phyloP scores from a whole-genome alignment of 192 early-diverging fungal genomes.

The Obelidium mucronatum region DNA sequence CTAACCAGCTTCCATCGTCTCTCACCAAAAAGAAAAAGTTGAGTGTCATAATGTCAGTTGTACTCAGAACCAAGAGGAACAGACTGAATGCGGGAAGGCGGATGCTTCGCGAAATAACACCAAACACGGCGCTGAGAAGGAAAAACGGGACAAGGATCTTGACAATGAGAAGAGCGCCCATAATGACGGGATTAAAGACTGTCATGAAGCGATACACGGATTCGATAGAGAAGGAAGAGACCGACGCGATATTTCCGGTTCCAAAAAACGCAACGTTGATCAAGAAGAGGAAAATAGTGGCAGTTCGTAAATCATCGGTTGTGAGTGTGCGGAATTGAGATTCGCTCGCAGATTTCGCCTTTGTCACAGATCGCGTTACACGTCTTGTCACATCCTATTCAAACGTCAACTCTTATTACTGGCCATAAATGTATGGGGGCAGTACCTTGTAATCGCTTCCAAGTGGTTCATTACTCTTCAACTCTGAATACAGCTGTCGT shows the following conservation, averaged over 20 bases:
- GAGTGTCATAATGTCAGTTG: conserved; percentile 92
- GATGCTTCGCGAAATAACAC: conserved; percentile 76
- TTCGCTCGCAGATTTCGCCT: background rate
- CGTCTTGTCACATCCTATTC: conserved; percentile 12
- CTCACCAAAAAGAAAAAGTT: conserved; percentile 96
- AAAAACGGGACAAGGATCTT: conserved; percentile 97
- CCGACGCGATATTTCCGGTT: conserved; percentile 91
- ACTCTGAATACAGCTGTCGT: conserved; percentile 42
- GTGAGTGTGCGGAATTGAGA: conserved; percentile 10
- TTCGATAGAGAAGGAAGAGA: conserved; percentile 85
- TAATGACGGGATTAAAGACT: conserved; percentile 89
- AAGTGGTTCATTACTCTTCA: conserved; percentile 18
- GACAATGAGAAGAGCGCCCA: conserved; percentile 83
- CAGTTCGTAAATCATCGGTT: conserved; percentile 44
- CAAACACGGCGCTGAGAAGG: conserved; percentile 83
- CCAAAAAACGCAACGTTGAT: conserved; percentile 96
- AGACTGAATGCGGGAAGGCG: conserved; percentile 85
- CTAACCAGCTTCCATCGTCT: conserved; percentile 93
- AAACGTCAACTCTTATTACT: too few species aligned
- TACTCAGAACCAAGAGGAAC: conserved; percentile 85
- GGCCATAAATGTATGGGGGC: background rate
- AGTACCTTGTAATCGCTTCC: conserved; percentile 32
- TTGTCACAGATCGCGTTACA: background rate
- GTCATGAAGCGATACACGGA: conserved; percentile 91
- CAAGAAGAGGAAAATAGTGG: conserved; percentile 80